Evolutionary conservation across 73 alveolate genomes (phyloP).

Genomic region (Urostyla sp.): DNA sequence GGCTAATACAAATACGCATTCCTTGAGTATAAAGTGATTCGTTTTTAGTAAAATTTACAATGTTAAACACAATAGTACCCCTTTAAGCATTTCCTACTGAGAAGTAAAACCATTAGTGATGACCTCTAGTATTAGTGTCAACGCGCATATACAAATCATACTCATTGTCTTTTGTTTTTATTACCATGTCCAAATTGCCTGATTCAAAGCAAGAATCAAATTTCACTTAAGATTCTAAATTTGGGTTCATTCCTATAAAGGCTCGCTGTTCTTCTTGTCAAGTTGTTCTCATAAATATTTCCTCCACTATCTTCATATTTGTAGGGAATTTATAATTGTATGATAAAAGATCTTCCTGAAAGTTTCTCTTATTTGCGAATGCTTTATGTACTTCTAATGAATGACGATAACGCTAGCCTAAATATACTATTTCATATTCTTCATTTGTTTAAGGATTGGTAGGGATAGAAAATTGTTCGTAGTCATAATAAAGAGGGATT

Average conservation of each 20-base stretch:
- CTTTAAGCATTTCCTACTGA: constrained; percentile 37
- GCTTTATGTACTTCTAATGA: constrained; percentile 31
- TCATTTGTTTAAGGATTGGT: constrained; percentile 28
- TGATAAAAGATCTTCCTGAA: not conserved
- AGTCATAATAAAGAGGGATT: constrained; percentile 42
- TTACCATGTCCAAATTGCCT: constrained; percentile 71
- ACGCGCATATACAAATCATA: constrained; percentile 77
- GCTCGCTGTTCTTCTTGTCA: constrained; percentile 43
- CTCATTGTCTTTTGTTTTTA: constrained; percentile 59
- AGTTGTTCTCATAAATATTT: constrained; percentile 13
- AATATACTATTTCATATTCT: constrained; percentile 33
- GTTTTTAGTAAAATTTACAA: not conserved
- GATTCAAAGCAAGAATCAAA: constrained; percentile 78
- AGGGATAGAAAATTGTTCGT: constrained; percentile 40
- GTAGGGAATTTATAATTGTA: constrained; percentile 28
- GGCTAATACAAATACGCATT: constrained; percentile 48
- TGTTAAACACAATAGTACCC: constrained; percentile 21
- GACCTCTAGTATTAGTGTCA: constrained; percentile 76
- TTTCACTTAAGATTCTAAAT: not conserved
- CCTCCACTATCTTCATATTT: constrained; percentile 12
- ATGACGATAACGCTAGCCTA: constrained; percentile 23
- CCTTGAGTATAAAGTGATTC: constrained; percentile 67
- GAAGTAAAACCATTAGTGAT: constrained; percentile 82
- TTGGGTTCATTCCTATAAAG: constrained; percentile 50
- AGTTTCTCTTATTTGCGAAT: constrained; percentile 20